Percentiles rank a stretch among this genome's conserved stretches.
Evolutionary conservation across 1,139 yeast genomes (phyloP).

Genomic region (Pichia sp.): DNA sequence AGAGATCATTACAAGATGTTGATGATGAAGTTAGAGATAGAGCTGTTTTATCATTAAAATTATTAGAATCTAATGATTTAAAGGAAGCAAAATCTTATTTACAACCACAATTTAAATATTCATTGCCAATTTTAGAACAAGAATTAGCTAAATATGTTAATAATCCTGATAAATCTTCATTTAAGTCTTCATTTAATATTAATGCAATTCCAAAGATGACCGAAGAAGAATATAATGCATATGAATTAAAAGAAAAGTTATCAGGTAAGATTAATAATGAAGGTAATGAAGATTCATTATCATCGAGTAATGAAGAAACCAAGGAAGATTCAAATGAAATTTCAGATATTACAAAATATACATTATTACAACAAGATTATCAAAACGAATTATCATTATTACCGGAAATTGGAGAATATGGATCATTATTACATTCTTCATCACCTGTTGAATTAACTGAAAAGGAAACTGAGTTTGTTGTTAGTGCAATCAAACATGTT

Average conservation of each 20-base stretch:
- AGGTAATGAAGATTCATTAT: neutral
- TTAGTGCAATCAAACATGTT: slow-evolving; percentile 74
- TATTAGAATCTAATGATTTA: slow-evolving; percentile 42
- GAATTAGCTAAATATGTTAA: slow-evolving; percentile 68
- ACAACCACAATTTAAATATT: slow-evolving; percentile 63
- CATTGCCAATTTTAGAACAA: slow-evolving; percentile 69
- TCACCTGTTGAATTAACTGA: slow-evolving; percentile 71
- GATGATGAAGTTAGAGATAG: slow-evolving; percentile 99
- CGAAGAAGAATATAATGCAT: slow-evolving; percentile 57
- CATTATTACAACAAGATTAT: slow-evolving; percentile 50
- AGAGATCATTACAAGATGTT: slow-evolving; percentile 78
- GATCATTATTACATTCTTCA: slow-evolving; percentile 70
- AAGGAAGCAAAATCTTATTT: slow-evolving; percentile 47
- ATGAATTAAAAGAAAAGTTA: slow-evolving; percentile 45
- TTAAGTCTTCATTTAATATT: slow-evolving; percentile 64
- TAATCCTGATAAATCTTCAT: slow-evolving; percentile 48
- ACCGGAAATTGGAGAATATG: slow-evolving; percentile 66
- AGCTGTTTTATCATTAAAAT: slow-evolving; percentile 77
- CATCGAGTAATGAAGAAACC: slow-evolving; percentile 1
- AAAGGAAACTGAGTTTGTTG: slow-evolving; percentile 89
- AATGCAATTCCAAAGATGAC: slow-evolving; percentile 55
- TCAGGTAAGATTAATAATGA: slow-evolving; percentile 9
- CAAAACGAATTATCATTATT: slow-evolving; percentile 59
- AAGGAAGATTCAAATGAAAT: slow-evolving; percentile 16
- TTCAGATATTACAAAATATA: slow-evolving; percentile 32